Conservation (phyloP, 2,329 filamentous ascomycete genomes). For the Fusarium sp. region DNA sequence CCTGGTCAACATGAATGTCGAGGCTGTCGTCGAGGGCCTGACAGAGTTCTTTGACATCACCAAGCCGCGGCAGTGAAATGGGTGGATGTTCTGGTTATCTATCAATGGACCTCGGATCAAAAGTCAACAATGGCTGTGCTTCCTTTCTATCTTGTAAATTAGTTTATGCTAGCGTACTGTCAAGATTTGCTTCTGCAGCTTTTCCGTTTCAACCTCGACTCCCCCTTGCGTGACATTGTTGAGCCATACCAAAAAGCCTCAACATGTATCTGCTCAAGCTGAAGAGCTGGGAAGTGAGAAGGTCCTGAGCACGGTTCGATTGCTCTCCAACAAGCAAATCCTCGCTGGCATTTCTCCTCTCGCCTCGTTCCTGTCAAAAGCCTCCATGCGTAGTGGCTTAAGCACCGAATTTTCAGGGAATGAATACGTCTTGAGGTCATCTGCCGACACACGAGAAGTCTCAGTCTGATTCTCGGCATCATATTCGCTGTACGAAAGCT, state of each 20-base stretch:
- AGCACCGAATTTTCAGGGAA: slow-evolving; percentile 45
- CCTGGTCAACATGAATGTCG: slow-evolving; percentile 87
- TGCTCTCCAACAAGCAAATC: slow-evolving; percentile 63
- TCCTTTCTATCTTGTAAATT: slow-evolving; percentile 34
- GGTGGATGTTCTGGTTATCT: background rate
- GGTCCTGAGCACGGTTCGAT: slow-evolving; percentile 60
- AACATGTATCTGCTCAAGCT: background rate
- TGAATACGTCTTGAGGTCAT: slow-evolving; percentile 34
- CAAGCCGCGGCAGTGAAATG: slow-evolving; percentile 60
- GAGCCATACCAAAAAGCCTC: no score
- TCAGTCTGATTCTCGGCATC: slow-evolving; percentile 34
- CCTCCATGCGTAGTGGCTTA: slow-evolving; percentile 63
- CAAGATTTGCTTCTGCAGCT: slow-evolving; percentile 16
- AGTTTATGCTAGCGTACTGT: slow-evolving; percentile 35
- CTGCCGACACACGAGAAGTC: slow-evolving; percentile 9
- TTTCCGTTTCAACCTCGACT: background rate
- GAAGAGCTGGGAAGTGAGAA: slow-evolving; percentile 53
- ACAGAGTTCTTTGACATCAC: slow-evolving; percentile 83
- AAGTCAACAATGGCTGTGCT: background rate
- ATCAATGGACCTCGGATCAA: background rate
- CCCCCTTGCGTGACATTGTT: no score
- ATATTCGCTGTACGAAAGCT: slow-evolving; percentile 53
- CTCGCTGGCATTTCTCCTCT: slow-evolving; percentile 62
- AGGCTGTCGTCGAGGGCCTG: slow-evolving; percentile 82
- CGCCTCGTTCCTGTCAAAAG: slow-evolving; percentile 57